These are phyloP conservation scores for Talaromyces sp. DNA, from an alignment of 2,329 filamentous ascomycete species.

Conservation along the genomic window DNA sequence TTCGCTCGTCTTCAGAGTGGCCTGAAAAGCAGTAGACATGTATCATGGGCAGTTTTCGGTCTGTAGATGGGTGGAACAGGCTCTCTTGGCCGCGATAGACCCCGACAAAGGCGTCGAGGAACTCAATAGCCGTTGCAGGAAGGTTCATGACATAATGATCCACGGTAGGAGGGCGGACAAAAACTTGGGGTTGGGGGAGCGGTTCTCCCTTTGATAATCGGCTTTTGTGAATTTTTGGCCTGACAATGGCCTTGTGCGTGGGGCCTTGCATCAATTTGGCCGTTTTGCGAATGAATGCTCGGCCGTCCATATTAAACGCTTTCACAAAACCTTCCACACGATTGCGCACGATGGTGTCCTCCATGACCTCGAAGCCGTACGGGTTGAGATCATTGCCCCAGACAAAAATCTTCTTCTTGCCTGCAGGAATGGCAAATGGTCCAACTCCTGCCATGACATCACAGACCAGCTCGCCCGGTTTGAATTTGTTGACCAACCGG, in stretches of 20 bases:
- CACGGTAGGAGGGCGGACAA: constrained; percentile 61
- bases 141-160: constrained; percentile 99
- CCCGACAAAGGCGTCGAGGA: constrained; percentile 72
- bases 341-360: constrained; percentile 68
- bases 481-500: constrained; percentile 70
- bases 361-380: constrained; percentile 71
- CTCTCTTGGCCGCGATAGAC: constrained; percentile 68
- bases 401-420: constrained; percentile 84
- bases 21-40: constrained; percentile 94
- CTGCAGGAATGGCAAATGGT: constrained; percentile 88
- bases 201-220: constrained; percentile 24
- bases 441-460: constrained; percentile 98
- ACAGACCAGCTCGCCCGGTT: constrained; percentile 81
- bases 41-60: constrained; percentile 66
- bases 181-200: constrained; percentile 21
- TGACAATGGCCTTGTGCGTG: constrained; percentile 52
- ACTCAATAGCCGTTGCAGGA: constrained; percentile 81
- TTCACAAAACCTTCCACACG: constrained; percentile 74
- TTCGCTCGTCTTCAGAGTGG: constrained; percentile 70
- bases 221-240: constrained; percentile 36
- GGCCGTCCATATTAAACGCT: constrained; percentile 77
- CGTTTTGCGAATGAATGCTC: constrained; percentile 70
- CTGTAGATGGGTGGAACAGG: constrained; percentile 58
- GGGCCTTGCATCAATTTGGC: constrained; percentile 50
- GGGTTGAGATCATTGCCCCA: constrained; percentile 98